Percentiles rank a stretch among this genome's conserved stretches.
These are phyloP conservation scores for Polytolypa hystricis DNA, from an alignment of 2,329 filamentous ascomycete genomes.

Conservation along the genomic window DNA sequence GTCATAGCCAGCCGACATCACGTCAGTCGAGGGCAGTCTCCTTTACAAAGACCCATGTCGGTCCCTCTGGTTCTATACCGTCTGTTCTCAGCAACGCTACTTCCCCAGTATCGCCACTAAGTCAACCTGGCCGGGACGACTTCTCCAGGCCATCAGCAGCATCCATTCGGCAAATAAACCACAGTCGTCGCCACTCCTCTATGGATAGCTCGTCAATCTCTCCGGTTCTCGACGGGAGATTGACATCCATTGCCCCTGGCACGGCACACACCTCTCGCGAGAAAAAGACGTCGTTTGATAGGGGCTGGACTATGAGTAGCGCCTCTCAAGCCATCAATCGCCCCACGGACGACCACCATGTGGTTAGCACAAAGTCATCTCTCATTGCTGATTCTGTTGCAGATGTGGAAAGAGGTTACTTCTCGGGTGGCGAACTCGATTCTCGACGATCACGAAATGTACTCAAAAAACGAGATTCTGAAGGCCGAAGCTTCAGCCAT, in stretches of 20 bases:
- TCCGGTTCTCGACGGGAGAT: constrained; percentile 10
- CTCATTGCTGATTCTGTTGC: constrained; percentile 25
- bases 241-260: constrained; percentile 16
- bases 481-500: constrained; percentile 37
- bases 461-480: constrained; percentile 58
- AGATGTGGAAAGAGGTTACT: constrained; percentile 80
- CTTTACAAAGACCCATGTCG: constrained; percentile 7
- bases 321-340: constrained; percentile 22
- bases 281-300: constrained; percentile 49
- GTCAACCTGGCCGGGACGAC: constrained; percentile 32
- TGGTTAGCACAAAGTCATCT: constrained; percentile 23
- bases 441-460: constrained; percentile 60
- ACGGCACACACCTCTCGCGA: constrained; percentile 32
- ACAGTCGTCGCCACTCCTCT: constrained; percentile 78
- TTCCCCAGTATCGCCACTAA: constrained; percentile 35
- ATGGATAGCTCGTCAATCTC: constrained; percentile 53
- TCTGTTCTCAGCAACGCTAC: constrained; percentile 24
- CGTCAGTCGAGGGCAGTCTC: constrained; percentile 8
- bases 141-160: constrained; percentile 59
- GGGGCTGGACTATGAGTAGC: constrained; percentile 45
- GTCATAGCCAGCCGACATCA: constrained; percentile 19
- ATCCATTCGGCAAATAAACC: constrained; percentile 69
- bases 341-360: constrained; percentile 14
- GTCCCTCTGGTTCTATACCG: constrained; percentile 20
- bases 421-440: constrained; percentile 79